phyloP scores from a whole-genome alignment of 495 filamentous ascomycete species.

The Xylaria sp. region DNA sequence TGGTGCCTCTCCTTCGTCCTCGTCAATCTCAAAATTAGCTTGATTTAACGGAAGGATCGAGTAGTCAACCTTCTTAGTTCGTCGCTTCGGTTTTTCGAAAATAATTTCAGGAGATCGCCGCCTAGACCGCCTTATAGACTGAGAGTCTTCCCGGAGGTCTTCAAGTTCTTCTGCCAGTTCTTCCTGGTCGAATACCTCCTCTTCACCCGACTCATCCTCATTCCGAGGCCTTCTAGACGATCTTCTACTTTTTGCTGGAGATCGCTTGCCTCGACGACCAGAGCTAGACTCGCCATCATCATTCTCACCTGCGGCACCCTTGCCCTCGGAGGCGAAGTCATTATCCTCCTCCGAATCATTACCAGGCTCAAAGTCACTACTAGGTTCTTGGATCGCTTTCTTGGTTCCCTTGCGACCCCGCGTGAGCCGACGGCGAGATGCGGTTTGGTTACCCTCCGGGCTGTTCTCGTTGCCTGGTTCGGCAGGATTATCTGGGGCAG shows the following conservation, averaged over 20 bases:
- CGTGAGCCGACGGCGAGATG: constrained; percentile 52
- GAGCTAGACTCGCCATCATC: constrained; percentile 53
- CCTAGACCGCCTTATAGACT: constrained; percentile 57
- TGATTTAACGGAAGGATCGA: constrained; percentile 76
- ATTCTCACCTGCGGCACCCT: constrained; percentile 33
- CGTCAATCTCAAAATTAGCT: constrained; percentile 70
- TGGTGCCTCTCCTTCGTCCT: constrained; percentile 62
- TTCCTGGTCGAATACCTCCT: constrained; percentile 67
- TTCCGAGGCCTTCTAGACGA: constrained; percentile 44
- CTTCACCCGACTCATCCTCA: constrained; percentile 62
- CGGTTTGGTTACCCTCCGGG: constrained; percentile 38
- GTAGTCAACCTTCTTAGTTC: constrained; percentile 54
- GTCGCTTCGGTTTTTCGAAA: constrained; percentile 53
- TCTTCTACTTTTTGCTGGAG: constrained; percentile 46
- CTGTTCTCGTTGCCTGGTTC: constrained; percentile 47
- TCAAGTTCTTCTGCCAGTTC: constrained; percentile 83
- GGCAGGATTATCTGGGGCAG: constrained; percentile 35
- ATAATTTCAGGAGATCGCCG: constrained; percentile 63
- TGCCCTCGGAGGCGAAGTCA: constrained; percentile 51
- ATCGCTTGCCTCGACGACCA: constrained; percentile 47
- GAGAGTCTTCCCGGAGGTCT: constrained; percentile 61
- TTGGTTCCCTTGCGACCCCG: constrained; percentile 59
- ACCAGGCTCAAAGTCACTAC: constrained; percentile 87
- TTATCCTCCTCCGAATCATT: constrained; percentile 65
- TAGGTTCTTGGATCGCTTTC: constrained; percentile 67